These are phyloP conservation scores for Russula brevipes DNA, from an alignment of 768 basidiomycete species.

Conservation along the genomic window DNA sequence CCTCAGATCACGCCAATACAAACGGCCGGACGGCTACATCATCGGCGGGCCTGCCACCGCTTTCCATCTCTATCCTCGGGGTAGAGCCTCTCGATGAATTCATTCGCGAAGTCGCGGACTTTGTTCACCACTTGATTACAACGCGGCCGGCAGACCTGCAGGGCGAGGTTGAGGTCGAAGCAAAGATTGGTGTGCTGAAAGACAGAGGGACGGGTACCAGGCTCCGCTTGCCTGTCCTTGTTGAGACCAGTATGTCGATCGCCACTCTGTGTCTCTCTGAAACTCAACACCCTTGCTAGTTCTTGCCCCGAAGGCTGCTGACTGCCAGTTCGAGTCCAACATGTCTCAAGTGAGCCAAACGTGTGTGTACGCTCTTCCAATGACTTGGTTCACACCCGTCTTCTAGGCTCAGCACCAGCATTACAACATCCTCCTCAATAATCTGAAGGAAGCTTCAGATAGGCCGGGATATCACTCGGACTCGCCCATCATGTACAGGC, in stretches of 20 bases:
- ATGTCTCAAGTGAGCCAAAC: slow-evolving; percentile 71
- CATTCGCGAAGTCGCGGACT: slow-evolving; percentile 87
- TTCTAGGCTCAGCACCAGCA: slow-evolving; percentile 77
- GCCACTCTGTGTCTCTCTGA: background rate
- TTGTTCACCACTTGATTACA: slow-evolving; percentile 66
- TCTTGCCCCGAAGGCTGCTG: slow-evolving; percentile 52
- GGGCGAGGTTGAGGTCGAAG: slow-evolving; percentile 79
- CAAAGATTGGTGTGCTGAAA: slow-evolving; percentile 75
- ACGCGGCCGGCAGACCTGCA: slow-evolving; percentile 45
- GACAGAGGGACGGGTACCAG: slow-evolving; percentile 54
- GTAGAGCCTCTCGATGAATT: slow-evolving; percentile 92
- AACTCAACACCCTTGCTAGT: slow-evolving; percentile 44
- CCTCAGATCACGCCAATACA: slow-evolving; percentile 31
- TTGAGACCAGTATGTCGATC: slow-evolving; percentile 64
- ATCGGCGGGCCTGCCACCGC: slow-evolving; percentile 46
- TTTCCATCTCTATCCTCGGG: slow-evolving; percentile 77
- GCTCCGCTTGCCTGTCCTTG: slow-evolving; percentile 63
- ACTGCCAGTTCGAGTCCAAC: slow-evolving; percentile 83
- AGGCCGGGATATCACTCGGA: slow-evolving; percentile 45
- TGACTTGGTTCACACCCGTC: slow-evolving; percentile 2
- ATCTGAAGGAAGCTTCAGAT: slow-evolving; percentile 55
- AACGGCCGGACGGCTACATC: slow-evolving; percentile 28
- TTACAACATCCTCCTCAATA: slow-evolving; percentile 84
- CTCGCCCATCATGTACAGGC: slow-evolving; percentile 65
- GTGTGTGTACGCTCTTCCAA: background rate